phyloP scores from a whole-genome alignment of 2,329 filamentous ascomycete species.

The Talaromyces pinophilus region DNA sequence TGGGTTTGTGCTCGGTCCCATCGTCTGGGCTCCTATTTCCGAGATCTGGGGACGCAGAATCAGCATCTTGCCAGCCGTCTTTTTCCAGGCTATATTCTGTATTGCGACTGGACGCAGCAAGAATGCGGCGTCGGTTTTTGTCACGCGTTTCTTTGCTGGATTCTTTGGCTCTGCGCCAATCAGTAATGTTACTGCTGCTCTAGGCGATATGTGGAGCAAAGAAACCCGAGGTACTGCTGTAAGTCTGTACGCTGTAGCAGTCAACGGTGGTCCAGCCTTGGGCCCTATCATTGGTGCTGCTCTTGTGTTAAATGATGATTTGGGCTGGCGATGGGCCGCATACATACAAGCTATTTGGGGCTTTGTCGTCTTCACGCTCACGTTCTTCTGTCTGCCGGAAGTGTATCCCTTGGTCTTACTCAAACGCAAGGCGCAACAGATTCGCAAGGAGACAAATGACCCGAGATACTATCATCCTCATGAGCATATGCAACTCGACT shows the following conservation, averaged over 20 bases:
- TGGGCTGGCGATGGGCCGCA: slow-evolving; percentile 60
- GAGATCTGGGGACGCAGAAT: slow-evolving; percentile 54
- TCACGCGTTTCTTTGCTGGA: slow-evolving; percentile 60
- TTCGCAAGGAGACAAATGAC: slow-evolving; percentile 52
- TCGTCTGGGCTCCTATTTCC: slow-evolving; percentile 60
- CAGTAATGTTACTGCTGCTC: slow-evolving; percentile 68
- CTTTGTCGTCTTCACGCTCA: slow-evolving; percentile 46
- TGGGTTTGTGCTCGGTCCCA: slow-evolving; percentile 60
- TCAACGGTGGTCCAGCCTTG: slow-evolving; percentile 38
- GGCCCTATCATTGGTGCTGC: slow-evolving; percentile 56
- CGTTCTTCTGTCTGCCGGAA: slow-evolving; percentile 52
- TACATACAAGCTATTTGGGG: slow-evolving; percentile 55
- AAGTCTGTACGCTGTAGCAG: slow-evolving; percentile 18
- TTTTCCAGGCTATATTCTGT: slow-evolving; percentile 31
- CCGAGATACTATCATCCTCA: slow-evolving; percentile 48
- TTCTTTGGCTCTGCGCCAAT: slow-evolving; percentile 66
- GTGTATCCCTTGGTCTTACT: slow-evolving; percentile 54
- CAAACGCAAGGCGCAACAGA: slow-evolving; percentile 48
- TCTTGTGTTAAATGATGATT: slow-evolving; percentile 43
- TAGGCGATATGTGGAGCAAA: slow-evolving; percentile 65
- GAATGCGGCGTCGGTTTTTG: slow-evolving; percentile 1
- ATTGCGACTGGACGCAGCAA: neutral
- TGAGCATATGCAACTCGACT: slow-evolving; percentile 41
- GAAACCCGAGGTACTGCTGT: slow-evolving; percentile 47
- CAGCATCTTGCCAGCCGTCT: slow-evolving; percentile 58